phyloP scores from a whole-genome alignment of 1,284 basidiomycete genomes.

The Phylloboletellus chloephorus region DNA sequence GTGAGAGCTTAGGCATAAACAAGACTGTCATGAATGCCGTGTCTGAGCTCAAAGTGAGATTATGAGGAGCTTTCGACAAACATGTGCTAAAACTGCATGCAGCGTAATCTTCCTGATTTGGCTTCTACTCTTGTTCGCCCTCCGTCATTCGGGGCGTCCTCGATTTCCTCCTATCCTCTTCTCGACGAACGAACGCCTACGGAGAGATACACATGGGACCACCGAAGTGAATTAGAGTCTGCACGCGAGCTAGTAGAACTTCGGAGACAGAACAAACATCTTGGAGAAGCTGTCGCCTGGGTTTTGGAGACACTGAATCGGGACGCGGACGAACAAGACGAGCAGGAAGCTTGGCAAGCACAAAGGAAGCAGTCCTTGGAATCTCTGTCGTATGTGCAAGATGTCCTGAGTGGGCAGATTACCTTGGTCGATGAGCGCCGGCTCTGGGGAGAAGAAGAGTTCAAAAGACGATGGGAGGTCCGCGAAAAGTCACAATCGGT shows the following conservation, averaged over 20 bases:
- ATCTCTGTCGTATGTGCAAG: slow-evolving; percentile 66
- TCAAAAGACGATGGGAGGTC: slow-evolving; percentile 30
- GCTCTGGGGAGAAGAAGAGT: slow-evolving; percentile 52
- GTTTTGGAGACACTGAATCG: slow-evolving; percentile 60
- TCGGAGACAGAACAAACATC: slow-evolving; percentile 47
- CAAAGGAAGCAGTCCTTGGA: slow-evolving; percentile 65
- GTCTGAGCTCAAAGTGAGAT: slow-evolving; percentile 60
- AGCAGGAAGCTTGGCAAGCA: slow-evolving; percentile 36
- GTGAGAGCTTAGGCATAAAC: slow-evolving; percentile 76
- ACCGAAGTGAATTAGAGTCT: slow-evolving; percentile 58
- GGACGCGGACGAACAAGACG: slow-evolving; percentile 37
- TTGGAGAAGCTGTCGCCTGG: slow-evolving; percentile 66
- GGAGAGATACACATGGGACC: slow-evolving; percentile 63
- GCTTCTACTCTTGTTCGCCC: slow-evolving; percentile 58
- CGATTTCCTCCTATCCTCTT: slow-evolving; percentile 53
- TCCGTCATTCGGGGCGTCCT: slow-evolving; percentile 40
- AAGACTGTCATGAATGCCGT: slow-evolving; percentile 74
- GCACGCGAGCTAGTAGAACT: slow-evolving; percentile 55
- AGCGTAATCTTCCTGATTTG: slow-evolving; percentile 83
- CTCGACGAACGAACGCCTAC: slow-evolving; percentile 51
- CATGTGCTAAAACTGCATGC: slow-evolving; percentile 9
- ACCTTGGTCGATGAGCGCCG: slow-evolving; percentile 57
- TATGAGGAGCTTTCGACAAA: background rate
- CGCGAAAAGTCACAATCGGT: slow-evolving; percentile 11
- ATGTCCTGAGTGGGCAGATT: slow-evolving; percentile 55